Evolutionary conservation across 2,329 filamentous ascomycete genomes (phyloP), one percentile per base, ranked within the genome.

Genomic region (Beauveria medogensis): DNA sequence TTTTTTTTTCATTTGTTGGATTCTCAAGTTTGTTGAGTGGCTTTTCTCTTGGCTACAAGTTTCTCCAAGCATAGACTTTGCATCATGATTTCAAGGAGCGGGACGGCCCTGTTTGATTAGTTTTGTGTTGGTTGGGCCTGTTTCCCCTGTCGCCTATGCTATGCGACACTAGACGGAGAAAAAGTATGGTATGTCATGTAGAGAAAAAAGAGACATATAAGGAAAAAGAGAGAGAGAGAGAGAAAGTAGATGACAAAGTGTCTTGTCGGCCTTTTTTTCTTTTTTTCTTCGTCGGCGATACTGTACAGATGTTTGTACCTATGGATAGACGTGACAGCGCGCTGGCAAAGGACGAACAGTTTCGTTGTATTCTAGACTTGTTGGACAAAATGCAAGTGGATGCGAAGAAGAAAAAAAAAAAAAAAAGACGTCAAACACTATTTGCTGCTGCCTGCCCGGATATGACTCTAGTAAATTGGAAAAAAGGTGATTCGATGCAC

Each of bases 91-190:
- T 52, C 30, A 28, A 24, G 41, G 44, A 26, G 55, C 20, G 30
- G 44, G 20, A 47, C 48, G 40, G 52, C 44, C 55, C 34, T 3
- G 28, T 37, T 20, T 50, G 9, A 34, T 40, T 37, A 2, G 10
- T 47, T n/a, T 7, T 40, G 26, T 34, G 20, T 46, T 28, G 26
- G 9, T 22, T 20, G 20, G 40, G 40, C 24, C n/a, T 34, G 24
- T 30, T 30, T n/a, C 20, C 46, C 52, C 18, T n/a, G 12, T 16
- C 22, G 9, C 18, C 40, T 28, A 26, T 59, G 37, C 56, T 59
- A 52, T 59, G 56, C 37, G 56, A 52, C 18, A 59, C 10, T 52
- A 59, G 56, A 59, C 56, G 47, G 50, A 60, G 50, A 59, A 22
- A 22, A 34, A 30, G 34, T 37, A 37, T 37, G 12, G 12, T 12